Percentiles rank a stretch among this genome's conserved stretches.
phyloP scores from a whole-genome alignment of 768 basidiomycete species.

The Tylopilus subfusipes region DNA sequence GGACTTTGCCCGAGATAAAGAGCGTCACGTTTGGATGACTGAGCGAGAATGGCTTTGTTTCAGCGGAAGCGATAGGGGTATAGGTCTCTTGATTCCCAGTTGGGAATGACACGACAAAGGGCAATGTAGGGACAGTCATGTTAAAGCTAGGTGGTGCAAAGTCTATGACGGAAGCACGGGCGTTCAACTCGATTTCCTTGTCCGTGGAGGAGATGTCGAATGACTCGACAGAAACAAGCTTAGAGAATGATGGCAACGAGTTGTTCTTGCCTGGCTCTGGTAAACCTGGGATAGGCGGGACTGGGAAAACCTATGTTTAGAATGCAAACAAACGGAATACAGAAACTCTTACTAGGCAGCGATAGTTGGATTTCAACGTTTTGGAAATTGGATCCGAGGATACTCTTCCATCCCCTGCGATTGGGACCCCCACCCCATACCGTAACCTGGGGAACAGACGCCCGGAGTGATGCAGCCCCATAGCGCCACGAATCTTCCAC shows the following conservation, averaged over 20 bases:
- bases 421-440: slow-evolving; percentile 50
- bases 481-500: slow-evolving; percentile 54
- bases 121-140: slow-evolving; percentile 52
- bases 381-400: slow-evolving; percentile 37
- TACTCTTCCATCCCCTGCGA: slow-evolving; percentile 45
- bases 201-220: slow-evolving; percentile 44
- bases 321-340: neutral
- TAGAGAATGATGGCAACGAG: slow-evolving; percentile 53
- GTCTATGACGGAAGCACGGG: slow-evolving; percentile 55
- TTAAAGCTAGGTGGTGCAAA: slow-evolving; percentile 50
- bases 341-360: slow-evolving; percentile 48
- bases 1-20: slow-evolving; percentile 50
- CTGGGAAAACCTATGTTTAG: slow-evolving; percentile 35
- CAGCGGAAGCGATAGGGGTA: slow-evolving; percentile 52
- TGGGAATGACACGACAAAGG: slow-evolving; percentile 59
- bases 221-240: slow-evolving; percentile 57
- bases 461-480: slow-evolving; percentile 45
- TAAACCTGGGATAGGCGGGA: slow-evolving; percentile 62
- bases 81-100: slow-evolving; percentile 13
- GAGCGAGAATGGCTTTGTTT: slow-evolving; percentile 53
- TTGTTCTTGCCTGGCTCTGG: slow-evolving; percentile 51
- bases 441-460: slow-evolving; percentile 39
- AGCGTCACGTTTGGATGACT: slow-evolving; percentile 69
- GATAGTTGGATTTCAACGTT: slow-evolving; percentile 46
- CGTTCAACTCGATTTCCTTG: slow-evolving; percentile 42